Evolutionary conservation across 768 basidiomycete genomes (phyloP).

Genomic region (Trametes meyenii): DNA sequence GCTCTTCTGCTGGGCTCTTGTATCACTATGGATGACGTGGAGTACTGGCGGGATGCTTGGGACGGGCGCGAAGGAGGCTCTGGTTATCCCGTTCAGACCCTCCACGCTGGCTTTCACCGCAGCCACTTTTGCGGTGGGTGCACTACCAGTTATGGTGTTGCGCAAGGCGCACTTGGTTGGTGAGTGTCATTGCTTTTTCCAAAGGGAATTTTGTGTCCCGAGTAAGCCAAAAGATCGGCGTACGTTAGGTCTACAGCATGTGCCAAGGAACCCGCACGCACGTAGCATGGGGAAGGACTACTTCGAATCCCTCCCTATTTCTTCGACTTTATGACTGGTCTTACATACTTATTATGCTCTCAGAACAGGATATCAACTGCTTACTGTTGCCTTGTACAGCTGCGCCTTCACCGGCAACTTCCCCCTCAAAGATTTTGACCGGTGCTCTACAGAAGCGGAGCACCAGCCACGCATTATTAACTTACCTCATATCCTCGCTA

Average conservation of each 20-base stretch:
- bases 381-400: too few relatives aligned
- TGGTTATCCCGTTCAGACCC: conserved; percentile 43
- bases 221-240: too few relatives aligned
- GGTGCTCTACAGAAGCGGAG: conserved; percentile 49
- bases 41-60: conserved; percentile 39
- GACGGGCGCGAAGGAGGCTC: conserved; percentile 39
- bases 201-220: background rate
- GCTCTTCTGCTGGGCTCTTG: conserved; percentile 48
- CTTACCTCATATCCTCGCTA: conserved; percentile 52
- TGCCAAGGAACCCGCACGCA: too few relatives aligned
- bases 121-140: conserved; percentile 52
- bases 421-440: conserved; percentile 53
- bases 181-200: conserved; percentile 36
- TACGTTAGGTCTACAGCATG: too few relatives aligned
- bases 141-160: conserved; percentile 58
- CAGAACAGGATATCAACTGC: too few relatives aligned
- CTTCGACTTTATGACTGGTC: too few relatives aligned
- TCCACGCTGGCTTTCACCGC: conserved; percentile 44
- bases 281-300: too few relatives aligned
- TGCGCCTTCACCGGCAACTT: conserved; percentile 49
- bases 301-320: background rate
- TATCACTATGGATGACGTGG: conserved; percentile 48
- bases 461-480: conserved; percentile 46
- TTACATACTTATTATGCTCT: too few relatives aligned
- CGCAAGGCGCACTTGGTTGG: conserved; percentile 63